These are phyloP conservation scores for Francoa sonchifolia DNA, from an alignment of 441 rosid species.

Conservation along the genomic window DNA sequence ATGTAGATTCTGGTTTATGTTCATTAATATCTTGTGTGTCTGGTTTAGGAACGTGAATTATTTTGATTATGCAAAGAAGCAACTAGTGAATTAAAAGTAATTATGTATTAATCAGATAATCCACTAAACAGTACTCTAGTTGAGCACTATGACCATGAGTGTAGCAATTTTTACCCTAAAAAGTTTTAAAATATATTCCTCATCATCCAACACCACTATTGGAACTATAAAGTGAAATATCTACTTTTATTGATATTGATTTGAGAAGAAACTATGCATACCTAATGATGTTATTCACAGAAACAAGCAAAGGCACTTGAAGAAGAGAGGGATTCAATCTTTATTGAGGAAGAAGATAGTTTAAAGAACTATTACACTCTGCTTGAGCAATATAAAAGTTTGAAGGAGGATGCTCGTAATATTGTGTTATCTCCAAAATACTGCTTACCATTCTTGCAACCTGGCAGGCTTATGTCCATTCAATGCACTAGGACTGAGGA, in stretches of 20 bases:
- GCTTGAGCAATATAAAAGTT: conserved; percentile 55
- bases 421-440: conserved; percentile 71
- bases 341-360: conserved; percentile 89
- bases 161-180: too few relatives aligned
- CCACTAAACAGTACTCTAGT: too few relatives aligned
- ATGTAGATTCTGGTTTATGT: neutral
- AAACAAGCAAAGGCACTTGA: conserved; percentile 63
- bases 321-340: conserved; percentile 81
- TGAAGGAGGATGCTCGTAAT: conserved; percentile 70
- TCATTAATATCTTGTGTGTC: too few relatives aligned
- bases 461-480: conserved; percentile 66
- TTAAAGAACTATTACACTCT: conserved; percentile 69
- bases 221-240: too few relatives aligned
- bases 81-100: too few relatives aligned
- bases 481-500: conserved; percentile 44
- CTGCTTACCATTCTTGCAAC: conserved; percentile 76
- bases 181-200: too few relatives aligned
- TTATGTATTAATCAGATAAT: too few relatives aligned
- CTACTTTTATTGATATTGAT: too few relatives aligned
- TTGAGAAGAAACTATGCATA: neutral
- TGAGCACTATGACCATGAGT: too few relatives aligned
- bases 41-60: too few relatives aligned
- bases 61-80: too few relatives aligned
- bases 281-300: conserved; percentile 28
- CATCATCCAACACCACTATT: too few relatives aligned